phyloP scores from a whole-genome alignment of 495 filamentous ascomycete species.

The Tuber melanosporum region DNA sequence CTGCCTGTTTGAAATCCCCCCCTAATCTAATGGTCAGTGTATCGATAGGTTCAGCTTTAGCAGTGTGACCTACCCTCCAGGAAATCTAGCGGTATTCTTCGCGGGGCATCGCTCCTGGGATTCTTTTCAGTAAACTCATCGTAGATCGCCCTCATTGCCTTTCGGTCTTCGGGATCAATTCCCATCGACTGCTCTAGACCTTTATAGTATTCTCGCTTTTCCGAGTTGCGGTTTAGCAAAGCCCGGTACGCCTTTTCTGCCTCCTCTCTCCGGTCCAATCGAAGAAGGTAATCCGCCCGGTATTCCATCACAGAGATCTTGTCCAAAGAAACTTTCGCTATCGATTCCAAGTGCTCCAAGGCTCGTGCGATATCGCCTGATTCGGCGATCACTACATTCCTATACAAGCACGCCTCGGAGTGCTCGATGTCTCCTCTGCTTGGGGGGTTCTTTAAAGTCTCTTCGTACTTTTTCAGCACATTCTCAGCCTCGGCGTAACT shows the following conservation, averaged over 20 bases:
- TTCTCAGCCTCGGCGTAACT: slow-evolving; percentile 81
- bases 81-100: slow-evolving; percentile 83
- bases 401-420: slow-evolving; percentile 92
- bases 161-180: slow-evolving; percentile 55
- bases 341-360: slow-evolving; percentile 74
- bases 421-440: slow-evolving; percentile 79
- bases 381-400: slow-evolving; percentile 90
- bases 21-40: slow-evolving; percentile 45
- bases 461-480: slow-evolving; percentile 83
- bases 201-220: slow-evolving; percentile 79
- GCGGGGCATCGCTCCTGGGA: slow-evolving; percentile 75
- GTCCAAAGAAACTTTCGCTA: slow-evolving; percentile 71
- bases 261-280: slow-evolving; percentile 70
- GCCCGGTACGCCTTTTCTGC: slow-evolving; percentile 73
- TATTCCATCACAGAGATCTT: slow-evolving; percentile 83
- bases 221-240: slow-evolving; percentile 77
- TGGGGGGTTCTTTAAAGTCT: slow-evolving; percentile 72
- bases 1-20: slow-evolving; percentile 71
- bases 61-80: slow-evolving; percentile 55
- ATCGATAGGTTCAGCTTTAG: slow-evolving; percentile 17
- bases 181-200: slow-evolving; percentile 63
- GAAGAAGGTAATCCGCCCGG: slow-evolving; percentile 74
- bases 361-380: slow-evolving; percentile 69
- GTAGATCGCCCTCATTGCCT: slow-evolving; percentile 60
- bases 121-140: slow-evolving; percentile 73